Evolutionary conservation across 768 basidiomycete species (phyloP), one percentile per base, ranked within the genome.

Genomic region (Kwoniella mangroviensis): DNA sequence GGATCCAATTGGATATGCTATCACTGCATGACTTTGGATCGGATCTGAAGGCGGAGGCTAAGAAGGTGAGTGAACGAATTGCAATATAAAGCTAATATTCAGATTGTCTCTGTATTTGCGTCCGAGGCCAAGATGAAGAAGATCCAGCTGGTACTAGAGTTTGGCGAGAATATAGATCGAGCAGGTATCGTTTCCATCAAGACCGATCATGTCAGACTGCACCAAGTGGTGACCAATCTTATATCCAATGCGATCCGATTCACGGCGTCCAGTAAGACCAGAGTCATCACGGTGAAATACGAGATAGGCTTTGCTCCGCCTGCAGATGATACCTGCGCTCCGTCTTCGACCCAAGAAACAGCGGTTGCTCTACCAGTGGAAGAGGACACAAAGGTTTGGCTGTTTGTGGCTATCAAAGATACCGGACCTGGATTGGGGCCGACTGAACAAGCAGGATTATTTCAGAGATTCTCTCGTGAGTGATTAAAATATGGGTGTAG

Each of bases 231-330:
- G 28, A 79, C 75, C 73, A 82, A 82, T 56, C 67, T 82, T 7
- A 58, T 82, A 13, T 73, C 76, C 41, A 82, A 82, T 62, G 79
- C 81, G 0, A 78, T 82, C 28, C 73, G 76, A 12, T 81, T 83
- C 63, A 79, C 79, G 12, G 74, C 76, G 2, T 69, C 68, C 11
- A 74, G 73, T 28, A 66, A 65, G 4, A 65, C 57, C 22, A 67
- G 70, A 22, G 19, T 60, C n/a, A 71, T 73, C 28, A 79, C 73
- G 11, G 72, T 82, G 21, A 51, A 63, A 3, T 71, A 79, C 49
- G 78, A 82, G 34, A 67, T 79, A 1, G 69, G 72, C 2, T 65
- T 75, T 10, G 43, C 52, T 1, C 74, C 78, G 15, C 81, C 79
- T 0, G 17, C 12, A 28, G 76, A 78, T 12, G 70, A 58, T 15